phyloP scores from a whole-genome alignment of 2,329 filamentous ascomycete species.

The Stemphylium beticola region DNA sequence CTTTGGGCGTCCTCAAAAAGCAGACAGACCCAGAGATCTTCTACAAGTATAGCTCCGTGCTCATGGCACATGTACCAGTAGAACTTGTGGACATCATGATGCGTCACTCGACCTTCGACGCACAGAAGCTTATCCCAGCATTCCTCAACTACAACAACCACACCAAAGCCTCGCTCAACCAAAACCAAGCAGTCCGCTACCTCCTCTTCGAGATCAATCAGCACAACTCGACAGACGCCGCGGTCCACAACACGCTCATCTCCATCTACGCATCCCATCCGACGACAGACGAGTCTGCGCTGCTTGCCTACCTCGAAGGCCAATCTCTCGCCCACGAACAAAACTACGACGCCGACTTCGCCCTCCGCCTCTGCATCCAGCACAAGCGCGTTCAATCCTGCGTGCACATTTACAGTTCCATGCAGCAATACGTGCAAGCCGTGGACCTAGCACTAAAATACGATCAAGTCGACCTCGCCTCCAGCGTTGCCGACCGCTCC shows the following conservation, averaged over 20 bases:
- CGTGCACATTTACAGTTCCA: constrained; percentile 95
- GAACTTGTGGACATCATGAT: constrained; percentile 95
- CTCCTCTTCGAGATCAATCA: constrained; percentile 92
- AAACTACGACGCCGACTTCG: constrained; percentile 93
- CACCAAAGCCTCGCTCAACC: constrained; percentile 67
- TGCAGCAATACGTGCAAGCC: constrained; percentile 92
- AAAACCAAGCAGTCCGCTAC: constrained; percentile 92
- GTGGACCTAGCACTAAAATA: constrained; percentile 92
- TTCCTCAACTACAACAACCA: constrained; percentile 91
- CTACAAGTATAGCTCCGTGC: constrained; percentile 95
- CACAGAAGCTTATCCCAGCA: constrained; percentile 88
- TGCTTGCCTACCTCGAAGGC: constrained; percentile 87
- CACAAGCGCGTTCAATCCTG: constrained; percentile 91
- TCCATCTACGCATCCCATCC: constrained; percentile 92
- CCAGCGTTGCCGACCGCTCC: constrained; percentile 85
- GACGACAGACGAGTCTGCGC: constrained; percentile 80
- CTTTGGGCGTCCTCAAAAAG: constrained; percentile 85
- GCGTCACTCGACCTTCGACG: constrained; percentile 84
- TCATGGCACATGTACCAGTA: constrained; percentile 85
- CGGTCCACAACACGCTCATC: constrained; percentile 95
- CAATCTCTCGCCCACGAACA: constrained; percentile 78
- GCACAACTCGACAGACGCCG: constrained; percentile 77
- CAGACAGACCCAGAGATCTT: constrained; percentile 93
- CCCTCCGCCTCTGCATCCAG: constrained; percentile 91
- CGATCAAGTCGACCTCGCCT: constrained; percentile 86